Evolutionary conservation across 306 rosid genomes (phyloP), one percentile per base, ranked within the genome.

Genomic region (Ceratonia siliqua): DNA sequence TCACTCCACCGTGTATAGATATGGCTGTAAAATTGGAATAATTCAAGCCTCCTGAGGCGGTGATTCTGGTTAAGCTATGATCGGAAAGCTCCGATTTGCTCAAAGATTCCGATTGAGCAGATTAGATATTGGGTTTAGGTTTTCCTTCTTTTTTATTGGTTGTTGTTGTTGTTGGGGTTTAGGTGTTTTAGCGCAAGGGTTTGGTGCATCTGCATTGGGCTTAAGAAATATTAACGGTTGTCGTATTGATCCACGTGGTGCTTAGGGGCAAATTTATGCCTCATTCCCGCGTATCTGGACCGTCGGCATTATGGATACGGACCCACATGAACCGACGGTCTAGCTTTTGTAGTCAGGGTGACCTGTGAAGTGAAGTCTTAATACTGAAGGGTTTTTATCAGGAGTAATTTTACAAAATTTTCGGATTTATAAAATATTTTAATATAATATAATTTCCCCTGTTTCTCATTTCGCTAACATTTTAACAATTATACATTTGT

Each of bases 121-220:
- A 70, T 41, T 13, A 7, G 73, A 42, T 43, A 38, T 57, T 28
- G 15, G 17, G 6, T 20, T n/a, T n/a, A n/a, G n/a, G n/a, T n/a
- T n/a, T n/a, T n/a, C n/a, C n/a, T n/a, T n/a, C n/a, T n/a, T n/a
- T n/a, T n/a, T n/a, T n/a, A n/a, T n/a, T n/a, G n/a, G n/a, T n/a
- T n/a, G n/a, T n/a, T n/a, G n/a, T n/a, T 0, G 68, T 7, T 36
- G 58, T 69, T 6, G 68, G 85, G 87, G 77, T 76, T 76, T 69
- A 36, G 79, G 78, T 71, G 71, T 62, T 74, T 62, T 57, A 62
- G 68, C 50, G 21, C 18, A 25, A 45, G 24, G 73, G 61, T 67
- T 62, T 70, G 55, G 28, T 8, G 64, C 64, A 14, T 20, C 64
- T 6, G 15, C 66, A 21, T 6, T 41, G 38, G 7, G 18, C 32